phyloP scores from a whole-genome alignment of 1,139 yeast species.

The Saccharomyces pastorianus region DNA sequence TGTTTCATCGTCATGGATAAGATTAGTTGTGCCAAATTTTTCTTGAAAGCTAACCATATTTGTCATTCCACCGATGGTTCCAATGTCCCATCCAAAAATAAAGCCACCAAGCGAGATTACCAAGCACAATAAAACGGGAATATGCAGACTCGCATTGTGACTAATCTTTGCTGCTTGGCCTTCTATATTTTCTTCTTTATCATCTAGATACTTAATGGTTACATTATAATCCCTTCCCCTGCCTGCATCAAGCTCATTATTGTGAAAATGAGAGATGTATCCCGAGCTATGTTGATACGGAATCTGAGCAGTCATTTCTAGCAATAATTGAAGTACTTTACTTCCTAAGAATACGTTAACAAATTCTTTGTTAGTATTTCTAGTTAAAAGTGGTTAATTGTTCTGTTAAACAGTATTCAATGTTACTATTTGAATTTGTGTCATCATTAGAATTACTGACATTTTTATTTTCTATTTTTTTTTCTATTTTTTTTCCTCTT shows the following conservation, averaged over 20 bases:
- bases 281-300: not conserved
- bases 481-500: not conserved
- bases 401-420: not conserved
- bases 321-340: not conserved
- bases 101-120: constrained; percentile 53
- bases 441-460: not conserved
- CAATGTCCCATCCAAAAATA: constrained; percentile 68
- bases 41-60: constrained; percentile 46
- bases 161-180: not conserved
- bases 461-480: not conserved
- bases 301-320: not conserved
- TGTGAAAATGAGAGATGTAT: not conserved
- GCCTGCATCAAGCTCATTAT: not conserved
- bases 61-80: constrained; percentile 62
- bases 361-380: not conserved
- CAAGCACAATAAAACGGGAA: constrained; percentile 33
- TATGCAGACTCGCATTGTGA: constrained; percentile 3
- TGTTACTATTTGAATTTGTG: not conserved
- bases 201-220: not conserved
- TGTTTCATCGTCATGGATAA: constrained; percentile 14
- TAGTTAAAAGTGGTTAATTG: not conserved
- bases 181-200: not conserved
- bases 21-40: constrained; percentile 37
- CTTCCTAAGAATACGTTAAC: not conserved
- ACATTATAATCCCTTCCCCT: not conserved